phyloP scores from a whole-genome alignment of 2,329 filamentous ascomycete genomes.

The Hypoxylon sp. region DNA sequence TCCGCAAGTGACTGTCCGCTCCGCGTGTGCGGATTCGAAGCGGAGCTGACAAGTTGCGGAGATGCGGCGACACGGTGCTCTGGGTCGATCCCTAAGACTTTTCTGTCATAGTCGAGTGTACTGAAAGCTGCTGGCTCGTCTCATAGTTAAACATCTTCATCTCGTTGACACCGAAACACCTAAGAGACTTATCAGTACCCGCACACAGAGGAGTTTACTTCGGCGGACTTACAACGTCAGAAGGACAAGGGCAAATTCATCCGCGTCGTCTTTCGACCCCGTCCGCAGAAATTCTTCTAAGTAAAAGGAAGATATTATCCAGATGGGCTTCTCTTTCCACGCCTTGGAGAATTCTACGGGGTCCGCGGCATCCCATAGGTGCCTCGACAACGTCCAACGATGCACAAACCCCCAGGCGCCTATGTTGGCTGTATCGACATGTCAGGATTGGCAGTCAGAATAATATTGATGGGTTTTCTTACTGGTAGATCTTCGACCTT shows the following conservation, averaged over 20 bases:
- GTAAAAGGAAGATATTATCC: constrained; percentile 40
- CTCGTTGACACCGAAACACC: constrained; percentile 44
- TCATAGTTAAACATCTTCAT: constrained; percentile 45
- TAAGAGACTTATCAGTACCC: constrained; percentile 18
- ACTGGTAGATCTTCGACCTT: constrained; percentile 41
- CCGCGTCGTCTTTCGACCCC: constrained; percentile 42
- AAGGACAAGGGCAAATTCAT: constrained; percentile 46
- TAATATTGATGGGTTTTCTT: background rate
- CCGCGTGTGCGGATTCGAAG: constrained; percentile 15
- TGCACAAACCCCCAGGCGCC: constrained; percentile 39
- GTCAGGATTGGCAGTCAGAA: background rate
- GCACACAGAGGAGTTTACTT: background rate
- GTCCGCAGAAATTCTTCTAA: constrained; percentile 42
- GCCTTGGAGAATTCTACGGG: constrained; percentile 58
- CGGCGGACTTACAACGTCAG: constrained; percentile 38
- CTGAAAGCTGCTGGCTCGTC: constrained; percentile 29
- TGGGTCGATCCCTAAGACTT: background rate
- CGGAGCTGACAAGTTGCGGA: constrained; percentile 23
- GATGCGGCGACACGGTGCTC: constrained; percentile 6
- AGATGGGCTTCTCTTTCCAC: constrained; percentile 51
- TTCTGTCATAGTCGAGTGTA: background rate
- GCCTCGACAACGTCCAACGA: constrained; percentile 55
- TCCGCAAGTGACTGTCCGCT: constrained; percentile 13
- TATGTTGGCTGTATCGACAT: constrained; percentile 24
- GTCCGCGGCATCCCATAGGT: constrained; percentile 58